Percentiles rank a stretch among this genome's conserved stretches.
phyloP scores from a whole-genome alignment of 164 flowering plant species.

The Berberis thunbergii region DNA sequence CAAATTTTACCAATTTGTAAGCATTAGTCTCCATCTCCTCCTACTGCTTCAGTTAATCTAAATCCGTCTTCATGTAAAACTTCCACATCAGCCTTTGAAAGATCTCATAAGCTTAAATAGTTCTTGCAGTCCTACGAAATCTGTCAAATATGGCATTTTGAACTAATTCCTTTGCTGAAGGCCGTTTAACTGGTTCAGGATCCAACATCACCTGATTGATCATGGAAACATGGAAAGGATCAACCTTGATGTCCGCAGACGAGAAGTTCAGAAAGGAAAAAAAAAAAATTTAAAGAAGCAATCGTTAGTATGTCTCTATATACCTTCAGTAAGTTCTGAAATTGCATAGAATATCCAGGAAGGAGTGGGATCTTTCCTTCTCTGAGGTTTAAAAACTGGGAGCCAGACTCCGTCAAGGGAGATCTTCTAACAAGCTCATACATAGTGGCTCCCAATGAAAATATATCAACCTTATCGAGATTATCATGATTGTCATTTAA shows the following conservation, averaged over 20 bases:
- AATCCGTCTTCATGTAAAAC: too few relatives aligned
- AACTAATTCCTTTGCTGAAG: conserved; percentile 69
- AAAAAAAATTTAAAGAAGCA: background rate
- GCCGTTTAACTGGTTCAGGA: conserved; percentile 70
- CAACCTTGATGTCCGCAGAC: background rate
- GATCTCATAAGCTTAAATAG: conserved; percentile 5
- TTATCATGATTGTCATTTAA: conserved; percentile 74
- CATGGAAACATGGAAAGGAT: background rate
- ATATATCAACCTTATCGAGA: conserved; percentile 85
- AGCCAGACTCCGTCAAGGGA: conserved; percentile 69
- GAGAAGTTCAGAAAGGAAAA: background rate
- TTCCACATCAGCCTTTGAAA: too few relatives aligned
- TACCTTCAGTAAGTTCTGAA: conserved; percentile 91
- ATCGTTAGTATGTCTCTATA: background rate
- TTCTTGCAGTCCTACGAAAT: conserved; percentile 14
- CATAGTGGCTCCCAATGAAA: conserved; percentile 75
- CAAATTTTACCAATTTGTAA: too few relatives aligned
- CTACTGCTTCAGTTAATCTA: too few relatives aligned
- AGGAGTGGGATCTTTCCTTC: conserved; percentile 82
- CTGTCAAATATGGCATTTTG: conserved; percentile 57
- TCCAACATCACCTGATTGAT: conserved; percentile 70
- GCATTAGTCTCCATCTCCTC: too few relatives aligned
- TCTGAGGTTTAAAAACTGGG: conserved; percentile 48
- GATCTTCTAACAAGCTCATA: conserved; percentile 75
- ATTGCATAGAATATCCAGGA: conserved; percentile 75